Evolutionary conservation across 257 asterid genomes (phyloP).

Genomic region (Oldenlandia corymbosa): DNA sequence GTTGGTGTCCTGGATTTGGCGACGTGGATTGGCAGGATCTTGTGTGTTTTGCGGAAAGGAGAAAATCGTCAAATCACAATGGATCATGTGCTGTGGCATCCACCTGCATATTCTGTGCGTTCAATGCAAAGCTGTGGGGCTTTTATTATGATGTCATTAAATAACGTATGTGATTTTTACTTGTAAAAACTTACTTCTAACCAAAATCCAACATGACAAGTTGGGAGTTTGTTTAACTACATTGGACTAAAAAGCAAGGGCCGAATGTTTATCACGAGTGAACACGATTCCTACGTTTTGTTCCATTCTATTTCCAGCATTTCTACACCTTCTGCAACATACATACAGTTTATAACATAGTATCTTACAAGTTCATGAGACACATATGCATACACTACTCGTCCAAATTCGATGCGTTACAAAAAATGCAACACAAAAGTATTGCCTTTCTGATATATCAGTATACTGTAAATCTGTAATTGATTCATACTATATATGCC

Average conservation of each 20-base stretch:
- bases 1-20: not conserved
- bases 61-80: not conserved
- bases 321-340: too few relatives aligned
- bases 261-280: not conserved
- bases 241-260: not conserved
- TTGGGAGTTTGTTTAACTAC: conserved; percentile 7
- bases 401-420: too few relatives aligned
- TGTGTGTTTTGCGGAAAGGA: not conserved
- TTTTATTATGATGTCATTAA: not conserved
- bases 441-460: too few relatives aligned
- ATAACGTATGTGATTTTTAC: conserved; percentile 1
- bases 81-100: not conserved
- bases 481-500: too few relatives aligned
- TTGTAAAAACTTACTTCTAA: not conserved
- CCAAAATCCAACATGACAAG: not conserved
- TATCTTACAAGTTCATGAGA: too few relatives aligned
- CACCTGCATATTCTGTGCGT: conserved; percentile 6
- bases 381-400: too few relatives aligned
- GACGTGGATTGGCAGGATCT: not conserved
- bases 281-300: too few relatives aligned
- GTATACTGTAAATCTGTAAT: too few relatives aligned
- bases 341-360: too few relatives aligned
- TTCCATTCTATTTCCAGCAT: too few relatives aligned
- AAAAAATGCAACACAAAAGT: too few relatives aligned
- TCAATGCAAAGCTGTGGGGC: not conserved